phyloP scores from a whole-genome alignment of 371 early-diverging fungal genomes.

The Mucor circinelloides region DNA sequence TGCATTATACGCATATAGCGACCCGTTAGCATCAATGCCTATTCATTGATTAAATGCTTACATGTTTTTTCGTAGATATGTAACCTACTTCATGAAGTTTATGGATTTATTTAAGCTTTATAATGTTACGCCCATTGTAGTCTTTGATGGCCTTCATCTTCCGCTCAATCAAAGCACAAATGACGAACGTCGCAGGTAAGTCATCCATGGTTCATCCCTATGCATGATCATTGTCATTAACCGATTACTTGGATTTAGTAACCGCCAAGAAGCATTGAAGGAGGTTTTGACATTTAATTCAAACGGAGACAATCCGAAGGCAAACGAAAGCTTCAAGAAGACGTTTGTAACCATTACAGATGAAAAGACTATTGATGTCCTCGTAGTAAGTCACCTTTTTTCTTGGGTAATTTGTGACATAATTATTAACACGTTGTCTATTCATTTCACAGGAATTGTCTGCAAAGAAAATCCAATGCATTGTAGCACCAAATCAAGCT shows the following conservation, averaged over 20 bases:
- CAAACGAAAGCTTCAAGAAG: too few relatives aligned
- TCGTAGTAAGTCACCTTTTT: constrained; percentile 50
- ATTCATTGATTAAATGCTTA: neutral
- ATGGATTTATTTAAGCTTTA: constrained; percentile 69
- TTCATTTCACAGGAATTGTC: constrained; percentile 57
- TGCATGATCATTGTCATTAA: neutral
- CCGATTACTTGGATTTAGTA: neutral
- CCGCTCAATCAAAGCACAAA: constrained; percentile 88
- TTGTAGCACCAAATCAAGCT: constrained; percentile 99
- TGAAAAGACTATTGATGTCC: constrained; percentile 77
- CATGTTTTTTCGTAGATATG: constrained; percentile 57
- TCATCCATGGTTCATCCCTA: neutral
- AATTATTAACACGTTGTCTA: neutral
- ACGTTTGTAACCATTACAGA: constrained; percentile 80
- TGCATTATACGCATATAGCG: constrained; percentile 61
- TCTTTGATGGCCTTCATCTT: constrained; percentile 96
- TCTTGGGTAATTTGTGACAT: neutral
- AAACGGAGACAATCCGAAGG: too few relatives aligned
- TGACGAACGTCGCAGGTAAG: constrained; percentile 50
- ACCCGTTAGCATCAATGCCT: constrained; percentile 48
- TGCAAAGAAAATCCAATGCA: constrained; percentile 66
- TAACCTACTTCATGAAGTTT: constrained; percentile 74
- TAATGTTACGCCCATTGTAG: constrained; percentile 85
- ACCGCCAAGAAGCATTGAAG: neutral
- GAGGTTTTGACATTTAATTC: too few relatives aligned